These are phyloP conservation scores for Wickerhamiella lipophila DNA, from an alignment of 805 yeast genomes.

Conservation along the genomic window DNA sequence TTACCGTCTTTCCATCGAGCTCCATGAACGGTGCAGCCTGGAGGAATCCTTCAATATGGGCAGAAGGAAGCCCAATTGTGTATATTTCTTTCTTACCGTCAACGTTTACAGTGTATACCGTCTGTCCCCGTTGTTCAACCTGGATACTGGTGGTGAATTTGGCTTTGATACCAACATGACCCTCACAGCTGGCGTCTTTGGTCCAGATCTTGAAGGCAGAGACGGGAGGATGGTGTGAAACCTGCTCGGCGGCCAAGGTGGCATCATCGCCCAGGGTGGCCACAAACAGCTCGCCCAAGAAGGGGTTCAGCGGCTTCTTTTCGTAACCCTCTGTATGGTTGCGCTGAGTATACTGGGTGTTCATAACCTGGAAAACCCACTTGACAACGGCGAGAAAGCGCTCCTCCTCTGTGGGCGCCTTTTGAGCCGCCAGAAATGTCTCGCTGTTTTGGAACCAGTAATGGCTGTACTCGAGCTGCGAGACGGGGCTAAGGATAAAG, in stretches of 20 bases:
- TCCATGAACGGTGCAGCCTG: constrained; percentile 91
- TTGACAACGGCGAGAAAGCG: constrained; percentile 70
- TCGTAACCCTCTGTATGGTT: constrained; percentile 88
- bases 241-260: constrained; percentile 75
- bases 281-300: constrained; percentile 84
- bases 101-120: constrained; percentile 40
- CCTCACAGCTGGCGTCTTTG: constrained; percentile 61
- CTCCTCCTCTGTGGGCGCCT: constrained; percentile 35
- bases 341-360: constrained; percentile 89
- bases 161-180: constrained; percentile 82
- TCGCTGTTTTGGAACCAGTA: constrained; percentile 95
- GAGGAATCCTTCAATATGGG: constrained; percentile 87
- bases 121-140: constrained; percentile 90
- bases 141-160: constrained; percentile 66
- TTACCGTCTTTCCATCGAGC: constrained; percentile 75
- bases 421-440: constrained; percentile 57
- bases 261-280: constrained; percentile 82
- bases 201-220: constrained; percentile 83
- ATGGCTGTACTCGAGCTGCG: constrained; percentile 81
- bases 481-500: constrained; percentile 80
- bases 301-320: constrained; percentile 94
- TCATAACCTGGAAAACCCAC: constrained; percentile 84
- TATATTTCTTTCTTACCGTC: constrained; percentile 53
- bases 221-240: constrained; percentile 93
- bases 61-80: constrained; percentile 78